Percentiles rank a stretch among this genome's conserved stretches.
phyloP scores from a whole-genome alignment of 495 filamentous ascomycete genomes.

The Penicillium manginii region DNA sequence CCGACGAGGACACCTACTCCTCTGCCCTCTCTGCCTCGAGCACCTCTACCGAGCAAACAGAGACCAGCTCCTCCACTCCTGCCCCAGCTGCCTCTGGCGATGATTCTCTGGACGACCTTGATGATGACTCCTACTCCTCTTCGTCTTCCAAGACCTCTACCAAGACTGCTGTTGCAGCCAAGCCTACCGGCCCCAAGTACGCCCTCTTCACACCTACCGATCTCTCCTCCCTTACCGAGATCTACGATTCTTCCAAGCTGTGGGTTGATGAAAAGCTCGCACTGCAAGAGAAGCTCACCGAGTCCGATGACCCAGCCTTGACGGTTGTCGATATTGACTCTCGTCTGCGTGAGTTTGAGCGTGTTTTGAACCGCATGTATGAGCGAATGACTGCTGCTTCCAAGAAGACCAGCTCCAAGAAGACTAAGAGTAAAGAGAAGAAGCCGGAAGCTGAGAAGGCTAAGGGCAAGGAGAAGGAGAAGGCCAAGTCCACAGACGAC shows the following conservation, averaged over 20 bases:
- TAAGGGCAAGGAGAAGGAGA: constrained; percentile 28
- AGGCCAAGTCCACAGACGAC: constrained; percentile 29
- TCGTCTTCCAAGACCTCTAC: constrained; percentile 34
- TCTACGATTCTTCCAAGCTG: constrained; percentile 41
- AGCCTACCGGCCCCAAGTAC: constrained; percentile 45
- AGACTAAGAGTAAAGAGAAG: constrained; percentile 48
- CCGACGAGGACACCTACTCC: constrained; percentile 45
- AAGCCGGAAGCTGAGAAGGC: constrained; percentile 48
- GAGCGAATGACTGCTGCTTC: constrained; percentile 51
- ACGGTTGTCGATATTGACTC: constrained; percentile 65
- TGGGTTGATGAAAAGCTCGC: constrained; percentile 74
- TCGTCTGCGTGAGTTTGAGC: constrained; percentile 61
- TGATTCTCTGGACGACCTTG: constrained; percentile 40
- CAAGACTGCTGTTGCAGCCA: constrained; percentile 33
- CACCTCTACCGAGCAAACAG: constrained; percentile 31
- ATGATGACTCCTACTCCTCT: constrained; percentile 48
- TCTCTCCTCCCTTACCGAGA: constrained; percentile 49
- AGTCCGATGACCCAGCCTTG: constrained; percentile 72
- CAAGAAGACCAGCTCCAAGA: constrained; percentile 56
- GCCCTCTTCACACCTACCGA: constrained; percentile 55
- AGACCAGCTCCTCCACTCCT: constrained; percentile 32
- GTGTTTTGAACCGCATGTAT: constrained; percentile 72
- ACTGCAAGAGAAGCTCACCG: constrained; percentile 67
- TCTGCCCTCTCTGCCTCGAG: constrained; percentile 37
- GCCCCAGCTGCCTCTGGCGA: constrained; percentile 29